Evolutionary conservation across 495 filamentous ascomycete genomes (phyloP).

Genomic region (Podospora didyma): DNA sequence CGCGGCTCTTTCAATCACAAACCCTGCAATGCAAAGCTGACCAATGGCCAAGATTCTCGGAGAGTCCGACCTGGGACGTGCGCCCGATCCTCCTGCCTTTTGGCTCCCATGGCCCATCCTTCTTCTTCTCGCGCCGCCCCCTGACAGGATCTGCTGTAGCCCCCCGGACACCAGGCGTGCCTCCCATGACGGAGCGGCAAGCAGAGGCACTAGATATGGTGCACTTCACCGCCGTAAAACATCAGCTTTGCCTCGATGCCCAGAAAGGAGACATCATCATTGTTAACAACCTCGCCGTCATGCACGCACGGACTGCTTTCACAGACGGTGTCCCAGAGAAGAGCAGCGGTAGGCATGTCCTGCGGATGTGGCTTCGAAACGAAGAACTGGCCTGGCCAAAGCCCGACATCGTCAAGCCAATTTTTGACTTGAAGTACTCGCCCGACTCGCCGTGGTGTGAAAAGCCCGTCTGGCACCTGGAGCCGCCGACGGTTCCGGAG

Average conservation of each 20-base stretch:
- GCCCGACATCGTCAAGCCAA: slow-evolving; percentile 1
- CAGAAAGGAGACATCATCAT: slow-evolving; percentile 5
- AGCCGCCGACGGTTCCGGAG: background rate
- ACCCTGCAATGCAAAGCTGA: background rate
- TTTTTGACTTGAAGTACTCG: slow-evolving; percentile 2
- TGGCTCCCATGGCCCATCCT: background rate
- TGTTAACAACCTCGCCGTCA: slow-evolving; percentile 8
- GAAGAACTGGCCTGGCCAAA: slow-evolving; percentile 2
- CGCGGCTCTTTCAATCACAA: background rate
- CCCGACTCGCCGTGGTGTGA: background rate
- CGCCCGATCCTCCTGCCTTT: slow-evolving; percentile 7
- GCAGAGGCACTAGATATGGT: slow-evolving; percentile 11
- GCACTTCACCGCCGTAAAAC: slow-evolving; percentile 3
- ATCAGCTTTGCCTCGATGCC: background rate
- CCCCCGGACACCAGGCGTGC: background rate
- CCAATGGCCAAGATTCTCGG: background rate
- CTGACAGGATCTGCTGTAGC: background rate
- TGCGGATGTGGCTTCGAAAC: slow-evolving; percentile 10
- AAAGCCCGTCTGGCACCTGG: background rate
- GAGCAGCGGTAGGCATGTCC: slow-evolving; percentile 1
- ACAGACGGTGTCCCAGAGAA: background rate
- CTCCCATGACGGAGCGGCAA: slow-evolving; percentile 5
- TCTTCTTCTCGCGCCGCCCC: slow-evolving; percentile 3
- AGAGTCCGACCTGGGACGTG: background rate
- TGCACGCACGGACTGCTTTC: slow-evolving; percentile 6